Conservation (phyloP, 2,329 filamentous ascomycete genomes). For the Calonectria naviculata region DNA sequence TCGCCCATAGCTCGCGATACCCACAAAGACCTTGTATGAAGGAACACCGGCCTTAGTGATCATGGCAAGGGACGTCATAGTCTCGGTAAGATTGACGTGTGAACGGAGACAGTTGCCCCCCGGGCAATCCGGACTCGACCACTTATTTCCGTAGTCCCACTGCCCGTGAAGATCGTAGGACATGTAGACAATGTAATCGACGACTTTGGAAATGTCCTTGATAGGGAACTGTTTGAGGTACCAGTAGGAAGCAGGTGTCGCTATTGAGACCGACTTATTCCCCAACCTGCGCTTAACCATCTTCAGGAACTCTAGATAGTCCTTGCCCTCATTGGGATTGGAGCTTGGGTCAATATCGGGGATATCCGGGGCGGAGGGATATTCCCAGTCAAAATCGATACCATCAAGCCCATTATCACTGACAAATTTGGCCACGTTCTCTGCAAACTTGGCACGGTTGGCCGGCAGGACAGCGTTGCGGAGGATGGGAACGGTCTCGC, state of each 20-base stretch:
- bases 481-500: constrained; percentile 27
- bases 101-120: constrained; percentile 48
- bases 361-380: constrained; percentile 42
- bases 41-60: constrained; percentile 48
- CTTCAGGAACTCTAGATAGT: constrained; percentile 1
- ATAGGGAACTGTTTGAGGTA: constrained; percentile 47
- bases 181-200: constrained; percentile 50
- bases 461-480: constrained; percentile 27
- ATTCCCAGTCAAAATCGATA: constrained; percentile 57
- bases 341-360: constrained; percentile 42
- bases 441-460: constrained; percentile 47
- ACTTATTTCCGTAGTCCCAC: constrained; percentile 45
- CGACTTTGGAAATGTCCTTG: constrained; percentile 29
- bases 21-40: constrained; percentile 44
- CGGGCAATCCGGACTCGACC: constrained; percentile 35
- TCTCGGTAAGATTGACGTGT: constrained; percentile 51
- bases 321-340: constrained; percentile 1
- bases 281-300: constrained; percentile 8
- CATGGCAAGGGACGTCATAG: constrained; percentile 44
- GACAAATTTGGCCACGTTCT: constrained; percentile 50
- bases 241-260: constrained; percentile 48
- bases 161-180: constrained; percentile 49
- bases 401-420: constrained; percentile 50
- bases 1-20: constrained; percentile 45
- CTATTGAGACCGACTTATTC: constrained; percentile 44